A percentile compares a stretch with the other conserved stretches of the same genome.
Evolutionary conservation across 345 rosid species (phyloP).

Genomic region (Trapa bicornis): DNA sequence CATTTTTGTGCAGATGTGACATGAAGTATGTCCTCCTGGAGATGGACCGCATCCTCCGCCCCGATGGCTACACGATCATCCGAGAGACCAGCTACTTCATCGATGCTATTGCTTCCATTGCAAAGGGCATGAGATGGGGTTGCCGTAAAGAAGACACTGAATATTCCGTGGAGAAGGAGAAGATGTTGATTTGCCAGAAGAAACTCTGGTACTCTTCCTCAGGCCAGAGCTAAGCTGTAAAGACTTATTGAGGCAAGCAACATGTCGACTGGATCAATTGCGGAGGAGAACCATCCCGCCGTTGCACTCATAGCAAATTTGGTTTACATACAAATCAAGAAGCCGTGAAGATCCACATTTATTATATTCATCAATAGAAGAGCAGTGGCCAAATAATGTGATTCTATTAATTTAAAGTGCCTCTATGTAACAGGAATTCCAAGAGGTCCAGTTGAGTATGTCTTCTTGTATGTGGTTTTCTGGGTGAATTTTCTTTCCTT

Average conservation of each 20-base stretch:
- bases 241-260: not conserved
- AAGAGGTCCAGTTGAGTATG: not conserved
- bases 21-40: conserved; percentile 79
- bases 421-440: not conserved
- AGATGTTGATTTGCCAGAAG: conserved; percentile 80
- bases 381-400: not conserved
- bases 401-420: not conserved
- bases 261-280: not conserved
- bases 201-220: conserved; percentile 72
- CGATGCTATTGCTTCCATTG: conserved; percentile 49
- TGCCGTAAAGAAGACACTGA: conserved; percentile 76
- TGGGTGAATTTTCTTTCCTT: not conserved
- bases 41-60: conserved; percentile 88
- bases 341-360: not conserved
- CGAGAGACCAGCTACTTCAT: conserved; percentile 76
- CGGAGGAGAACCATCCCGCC: not conserved
- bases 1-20: conserved; percentile 46
- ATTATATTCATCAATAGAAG: not conserved
- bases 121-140: conserved; percentile 78
- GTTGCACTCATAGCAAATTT: not conserved
- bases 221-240: conserved; percentile 13
- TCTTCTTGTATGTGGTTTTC: too few relatives aligned
- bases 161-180: conserved; percentile 59
- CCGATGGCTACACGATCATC: conserved; percentile 58
- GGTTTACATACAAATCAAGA: not conserved